phyloP scores from a whole-genome alignment of 176 grass and related monocot genomes.

The Lolium rigidum region DNA sequence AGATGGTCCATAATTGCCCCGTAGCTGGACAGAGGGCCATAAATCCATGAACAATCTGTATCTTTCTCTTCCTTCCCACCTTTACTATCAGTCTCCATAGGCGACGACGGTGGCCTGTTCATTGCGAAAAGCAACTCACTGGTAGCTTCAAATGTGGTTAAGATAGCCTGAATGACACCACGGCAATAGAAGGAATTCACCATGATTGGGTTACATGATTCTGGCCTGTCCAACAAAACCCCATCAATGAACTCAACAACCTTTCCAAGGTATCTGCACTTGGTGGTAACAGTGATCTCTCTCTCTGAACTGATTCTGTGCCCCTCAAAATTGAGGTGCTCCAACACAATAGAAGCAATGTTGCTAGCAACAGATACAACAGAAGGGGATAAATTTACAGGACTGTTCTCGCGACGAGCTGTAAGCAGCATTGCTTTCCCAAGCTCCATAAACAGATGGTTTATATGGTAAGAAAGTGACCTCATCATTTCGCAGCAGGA shows the following conservation, averaged over 20 bases:
- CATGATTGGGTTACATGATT: slow-evolving; percentile 93
- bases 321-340: slow-evolving; percentile 91
- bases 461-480: slow-evolving; percentile 91
- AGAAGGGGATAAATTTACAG: slow-evolving; percentile 74
- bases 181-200: slow-evolving; percentile 86
- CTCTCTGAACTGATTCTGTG: slow-evolving; percentile 59
- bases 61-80: slow-evolving; percentile 64
- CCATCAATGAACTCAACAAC: slow-evolving; percentile 90
- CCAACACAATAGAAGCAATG: slow-evolving; percentile 75
- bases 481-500: slow-evolving; percentile 91
- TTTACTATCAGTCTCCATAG: slow-evolving; percentile 87
- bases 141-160: slow-evolving; percentile 94
- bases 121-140: slow-evolving; percentile 95
- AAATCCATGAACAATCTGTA: slow-evolving; percentile 87
- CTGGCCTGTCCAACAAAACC: slow-evolving; percentile 88
- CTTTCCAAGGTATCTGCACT: slow-evolving; percentile 94
- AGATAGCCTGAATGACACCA: slow-evolving; percentile 87
- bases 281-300: slow-evolving; percentile 69
- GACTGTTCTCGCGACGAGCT: slow-evolving; percentile 87
- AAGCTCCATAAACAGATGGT: slow-evolving; percentile 95
- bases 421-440: slow-evolving; percentile 91
- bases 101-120: slow-evolving; percentile 65
- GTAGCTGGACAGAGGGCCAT: slow-evolving; percentile 85
- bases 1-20: slow-evolving; percentile 82
- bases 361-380: slow-evolving; percentile 84